Evolutionary conservation across 2,329 filamentous ascomycete genomes (phyloP).

Genomic region (Ascochyta fabae): DNA sequence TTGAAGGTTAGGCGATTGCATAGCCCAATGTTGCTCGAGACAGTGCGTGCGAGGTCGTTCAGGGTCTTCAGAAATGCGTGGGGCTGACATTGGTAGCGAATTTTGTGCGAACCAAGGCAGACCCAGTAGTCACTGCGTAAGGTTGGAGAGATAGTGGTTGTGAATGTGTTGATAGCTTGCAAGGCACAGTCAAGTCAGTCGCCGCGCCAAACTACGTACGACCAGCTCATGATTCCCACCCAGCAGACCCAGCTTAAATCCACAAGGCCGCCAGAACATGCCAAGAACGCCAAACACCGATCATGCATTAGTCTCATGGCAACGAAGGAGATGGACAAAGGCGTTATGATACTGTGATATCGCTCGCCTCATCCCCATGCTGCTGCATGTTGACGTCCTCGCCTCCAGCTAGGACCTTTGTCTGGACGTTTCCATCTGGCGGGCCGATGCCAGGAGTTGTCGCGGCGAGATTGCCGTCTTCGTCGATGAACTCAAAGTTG

Average conservation of each 20-base stretch:
- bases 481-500: constrained; percentile 97
- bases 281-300: constrained; percentile 2
- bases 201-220: too few relatives aligned
- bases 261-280: not conserved
- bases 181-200: too few relatives aligned
- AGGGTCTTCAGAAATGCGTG: too few relatives aligned
- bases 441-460: constrained; percentile 79
- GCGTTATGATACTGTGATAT: constrained; percentile 41
- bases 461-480: constrained; percentile 85
- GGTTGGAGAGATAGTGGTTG: too few relatives aligned
- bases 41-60: too few relatives aligned
- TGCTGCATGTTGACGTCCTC: constrained; percentile 48
- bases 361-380: constrained; percentile 46
- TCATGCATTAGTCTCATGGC: not conserved
- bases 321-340: not conserved
- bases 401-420: constrained; percentile 47
- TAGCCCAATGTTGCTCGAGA: too few relatives aligned
- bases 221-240: not conserved
- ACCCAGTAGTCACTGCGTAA: too few relatives aligned
- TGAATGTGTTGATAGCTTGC: too few relatives aligned
- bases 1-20: too few relatives aligned
- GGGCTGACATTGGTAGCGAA: too few relatives aligned
- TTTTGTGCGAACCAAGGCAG: too few relatives aligned
- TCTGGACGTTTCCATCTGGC: constrained; percentile 43
- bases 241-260: not conserved